Evolutionary conservation across 1,284 basidiomycete genomes (phyloP), one percentile per base, ranked within the genome.

Genomic region (Cryptococcus jaspeensis): DNA sequence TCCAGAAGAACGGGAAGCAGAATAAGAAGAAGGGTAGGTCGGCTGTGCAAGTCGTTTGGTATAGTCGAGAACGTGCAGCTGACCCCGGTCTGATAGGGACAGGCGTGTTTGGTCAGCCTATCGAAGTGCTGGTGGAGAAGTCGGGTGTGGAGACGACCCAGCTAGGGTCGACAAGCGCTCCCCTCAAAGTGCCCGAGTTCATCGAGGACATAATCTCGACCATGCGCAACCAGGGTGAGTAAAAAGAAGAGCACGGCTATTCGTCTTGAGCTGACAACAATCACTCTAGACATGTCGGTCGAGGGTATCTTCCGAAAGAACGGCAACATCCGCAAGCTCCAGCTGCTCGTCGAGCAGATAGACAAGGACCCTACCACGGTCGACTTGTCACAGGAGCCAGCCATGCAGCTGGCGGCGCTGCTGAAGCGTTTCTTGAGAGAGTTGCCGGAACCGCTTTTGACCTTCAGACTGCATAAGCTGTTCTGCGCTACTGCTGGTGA

Each of bases 281-380:
- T 8, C 28, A 42, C 23, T 18, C 18, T 65, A 95, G 92, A 99
- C 78, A 92, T 99, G 88, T 97, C 95, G 5, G 84, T 99, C 39
- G 96, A 99, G 78, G 95, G 95, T 59, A 96, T 99, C 62, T 99
- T 99, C 84, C 85, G 95, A 53, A 94, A 96, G 81, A 98, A 97
- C 73, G 95, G 95, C 55, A 98, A 99, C 74, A 98, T 99, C 70
- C 85, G 93, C 52, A 84, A 92, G 55, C 81, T 98, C 58, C 92
- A 92, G 73, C 89, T 93, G 65, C 81, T 97, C 28, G 87, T 88
- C 3, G 95, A 99, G 61, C 86, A 89, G 16, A 88, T 99, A 53
- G 96, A 99, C 75, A 88, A 92, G 36, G 95, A 99, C 76, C 85
- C 90, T 2, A 84, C 85, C 1, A 86, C 87, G 4, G 93, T 98